These are phyloP conservation scores for Ascochyta viciae-villosae DNA, from an alignment of 2,329 filamentous ascomycete genomes.

Conservation along the genomic window DNA sequence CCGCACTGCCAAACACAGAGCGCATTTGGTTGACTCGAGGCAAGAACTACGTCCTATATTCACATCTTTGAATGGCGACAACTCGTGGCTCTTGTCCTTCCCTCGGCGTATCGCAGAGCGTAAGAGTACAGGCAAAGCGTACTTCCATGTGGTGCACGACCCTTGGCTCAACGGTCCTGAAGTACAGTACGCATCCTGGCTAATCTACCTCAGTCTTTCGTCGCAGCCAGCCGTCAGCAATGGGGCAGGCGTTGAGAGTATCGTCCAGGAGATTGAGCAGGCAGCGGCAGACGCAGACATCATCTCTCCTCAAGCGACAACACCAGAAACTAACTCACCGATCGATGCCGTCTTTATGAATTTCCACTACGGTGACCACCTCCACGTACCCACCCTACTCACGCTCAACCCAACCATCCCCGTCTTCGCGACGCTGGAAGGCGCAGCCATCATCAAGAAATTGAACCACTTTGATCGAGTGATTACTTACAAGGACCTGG, in stretches of 20 bases:
- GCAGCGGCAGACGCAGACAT: background rate
- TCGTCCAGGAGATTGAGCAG: background rate
- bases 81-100: constrained; percentile 16
- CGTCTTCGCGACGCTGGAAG: constrained; percentile 2
- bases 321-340: background rate
- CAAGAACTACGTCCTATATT: constrained; percentile 5
- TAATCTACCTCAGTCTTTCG: constrained; percentile 1
- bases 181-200: background rate
- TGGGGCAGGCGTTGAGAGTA: background rate
- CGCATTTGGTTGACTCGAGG: background rate
- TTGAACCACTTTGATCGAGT: background rate
- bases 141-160: constrained; percentile 13
- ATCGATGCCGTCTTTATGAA: constrained; percentile 12
- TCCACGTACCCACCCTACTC: constrained; percentile 7
- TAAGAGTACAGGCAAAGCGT: constrained; percentile 5
- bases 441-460: background rate
- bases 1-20: background rate
- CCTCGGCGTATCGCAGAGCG: constrained; percentile 9
- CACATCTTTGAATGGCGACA: constrained; percentile 15
- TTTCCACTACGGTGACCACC: constrained; percentile 10
- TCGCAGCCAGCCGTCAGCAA: background rate
- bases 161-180: constrained; percentile 8
- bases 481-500: background rate
- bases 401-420: constrained; percentile 8
- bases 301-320: background rate